These are phyloP conservation scores for Megacollybia marginata DNA, from an alignment of 768 basidiomycete genomes.

Conservation along the genomic window DNA sequence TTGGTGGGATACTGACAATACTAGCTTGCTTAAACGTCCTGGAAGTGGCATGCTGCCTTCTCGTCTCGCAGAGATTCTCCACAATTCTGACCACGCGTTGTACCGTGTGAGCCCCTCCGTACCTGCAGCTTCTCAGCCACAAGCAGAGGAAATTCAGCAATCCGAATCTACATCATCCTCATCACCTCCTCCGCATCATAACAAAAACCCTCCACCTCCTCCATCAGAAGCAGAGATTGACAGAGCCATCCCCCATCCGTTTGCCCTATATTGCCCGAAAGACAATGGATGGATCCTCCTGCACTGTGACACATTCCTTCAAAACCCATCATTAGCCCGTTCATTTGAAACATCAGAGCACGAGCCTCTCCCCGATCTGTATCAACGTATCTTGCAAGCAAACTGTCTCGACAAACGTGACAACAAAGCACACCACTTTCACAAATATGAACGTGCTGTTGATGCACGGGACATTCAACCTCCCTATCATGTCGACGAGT, in stretches of 20 bases:
- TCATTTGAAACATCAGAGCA: constrained; percentile 38
- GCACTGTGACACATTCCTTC: constrained; percentile 56
- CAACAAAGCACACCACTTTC: constrained; percentile 78
- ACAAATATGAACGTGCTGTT: constrained; percentile 63
- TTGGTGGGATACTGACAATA: constrained; percentile 61
- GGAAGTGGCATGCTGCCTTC: constrained; percentile 69
- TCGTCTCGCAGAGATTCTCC: constrained; percentile 56
- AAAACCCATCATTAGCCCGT: constrained; percentile 52
- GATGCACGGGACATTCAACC: constrained; percentile 63
- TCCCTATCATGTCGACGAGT: constrained; percentile 49
- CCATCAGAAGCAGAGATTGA: constrained; percentile 60
- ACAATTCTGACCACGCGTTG: constrained; percentile 66
- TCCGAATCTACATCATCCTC: constrained; percentile 17
- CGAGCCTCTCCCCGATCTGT: constrained; percentile 47
- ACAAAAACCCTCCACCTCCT: constrained; percentile 16
- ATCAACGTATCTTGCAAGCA: constrained; percentile 35
- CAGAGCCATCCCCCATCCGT: constrained; percentile 71
- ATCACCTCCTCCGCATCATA: constrained; percentile 5
- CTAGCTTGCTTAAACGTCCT: constrained; percentile 43
- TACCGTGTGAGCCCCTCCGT: constrained; percentile 46
- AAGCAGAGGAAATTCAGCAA: constrained; percentile 13
- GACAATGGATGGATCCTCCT: constrained; percentile 82
- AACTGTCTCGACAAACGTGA: constrained; percentile 45
- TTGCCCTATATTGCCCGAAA: constrained; percentile 76
- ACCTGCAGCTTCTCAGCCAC: constrained; percentile 13